These are phyloP conservation scores for Penicillium taxi DNA, from an alignment of 495 filamentous ascomycete species.

Conservation along the genomic window DNA sequence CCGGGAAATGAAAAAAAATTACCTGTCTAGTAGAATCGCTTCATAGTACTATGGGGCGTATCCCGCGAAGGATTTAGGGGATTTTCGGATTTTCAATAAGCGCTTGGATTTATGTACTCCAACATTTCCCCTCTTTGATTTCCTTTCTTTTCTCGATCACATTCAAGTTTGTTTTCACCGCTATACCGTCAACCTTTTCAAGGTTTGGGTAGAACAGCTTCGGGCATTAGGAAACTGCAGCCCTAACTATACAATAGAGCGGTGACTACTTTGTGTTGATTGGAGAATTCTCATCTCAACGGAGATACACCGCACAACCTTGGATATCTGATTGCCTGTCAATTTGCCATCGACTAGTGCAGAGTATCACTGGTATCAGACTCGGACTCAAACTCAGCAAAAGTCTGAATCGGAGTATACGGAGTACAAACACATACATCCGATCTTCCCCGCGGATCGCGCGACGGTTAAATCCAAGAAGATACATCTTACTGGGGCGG, in stretches of 20 bases:
- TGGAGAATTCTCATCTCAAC: conserved; percentile 5
- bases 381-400: not conserved
- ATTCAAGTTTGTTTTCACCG: not conserved
- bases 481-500: conserved; percentile 12
- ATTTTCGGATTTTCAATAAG: too few species aligned
- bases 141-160: not conserved
- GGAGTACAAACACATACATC: conserved; percentile 1
- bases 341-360: not conserved
- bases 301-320: conserved; percentile 3
- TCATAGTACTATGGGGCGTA: too few species aligned
- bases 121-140: too few species aligned
- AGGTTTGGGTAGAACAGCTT: conserved; percentile 3
- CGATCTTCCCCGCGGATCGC: conserved; percentile 8
- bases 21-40: too few species aligned
- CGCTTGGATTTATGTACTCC: too few species aligned
- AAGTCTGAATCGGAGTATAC: not conserved
- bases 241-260: conserved; percentile 6
- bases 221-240: too few species aligned
- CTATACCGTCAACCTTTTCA: conserved; percentile 1
- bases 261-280: conserved; percentile 8
- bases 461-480: not conserved
- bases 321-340: conserved; percentile 4
- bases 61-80: too few species aligned
- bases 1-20: too few species aligned
- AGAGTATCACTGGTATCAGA: too few species aligned